Evolutionary conservation across 2,329 filamentous ascomycete species (phyloP), one percentile per base, ranked within the genome.

Genomic region (Neonectria punicea): DNA sequence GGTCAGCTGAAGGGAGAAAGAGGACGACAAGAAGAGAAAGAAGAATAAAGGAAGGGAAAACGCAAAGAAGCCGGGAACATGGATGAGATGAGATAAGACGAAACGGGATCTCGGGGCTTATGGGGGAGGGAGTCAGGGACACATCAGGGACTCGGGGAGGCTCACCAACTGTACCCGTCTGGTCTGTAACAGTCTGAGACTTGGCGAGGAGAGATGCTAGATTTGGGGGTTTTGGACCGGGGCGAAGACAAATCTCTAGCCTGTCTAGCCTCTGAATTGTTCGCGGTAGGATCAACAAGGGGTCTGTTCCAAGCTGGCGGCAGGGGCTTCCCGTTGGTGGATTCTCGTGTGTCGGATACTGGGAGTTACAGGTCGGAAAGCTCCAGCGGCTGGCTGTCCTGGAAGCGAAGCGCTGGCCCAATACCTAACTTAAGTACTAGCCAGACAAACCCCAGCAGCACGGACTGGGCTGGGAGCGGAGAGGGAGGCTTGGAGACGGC

Each of bases 71-170:
- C 53, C 46, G 16, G 30, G 28, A 50, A 50, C 55, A 49, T 43
- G 50, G 56, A 51, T 59, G 51, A 50, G 56, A 60, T 54, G 55
- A 51, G 61, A 63, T 64, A 56, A 64, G 61, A 64, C 61, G 61
- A 57, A 63, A 49, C 56, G 39, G 61, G 44, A 64, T 64, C 56
- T 64, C 51, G 61, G 61, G 20, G 56, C 36, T 54, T 43, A 47
- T 53, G 46, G 5, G 60, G 53, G 34, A 41, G n/a, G 39, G 39
- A n/a, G 20, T 53, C 34, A 14, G 39, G 43, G 30, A 30, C 30
- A 4, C 30, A 30, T 30, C 30, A 30, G 30, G 30, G 30, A 30
- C 30, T 30, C 30, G 30, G 30, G 30, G 9, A 30, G 39, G 47
- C 56, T 59, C 49, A 56, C 61, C 34, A 47, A 14, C 18, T 28